These are phyloP conservation scores for Dendrothele bispora DNA, from an alignment of 768 basidiomycete genomes.

Conservation along the genomic window DNA sequence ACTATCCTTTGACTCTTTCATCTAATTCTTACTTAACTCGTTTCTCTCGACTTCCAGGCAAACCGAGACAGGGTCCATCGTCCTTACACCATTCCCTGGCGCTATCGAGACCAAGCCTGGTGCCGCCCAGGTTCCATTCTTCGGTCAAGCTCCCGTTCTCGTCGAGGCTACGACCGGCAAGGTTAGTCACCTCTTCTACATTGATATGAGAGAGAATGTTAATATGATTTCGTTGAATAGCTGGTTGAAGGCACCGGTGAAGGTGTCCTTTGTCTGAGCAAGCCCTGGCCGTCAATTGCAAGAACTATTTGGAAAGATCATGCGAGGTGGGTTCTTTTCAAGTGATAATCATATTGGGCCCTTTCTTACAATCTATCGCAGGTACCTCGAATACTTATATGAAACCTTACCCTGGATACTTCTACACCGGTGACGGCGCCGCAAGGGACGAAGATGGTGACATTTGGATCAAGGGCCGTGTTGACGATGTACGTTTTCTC, in stretches of 20 bases:
- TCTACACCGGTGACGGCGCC: slow-evolving; percentile 98
- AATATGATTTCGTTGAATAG: not conserved
- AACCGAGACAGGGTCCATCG: slow-evolving; percentile 97
- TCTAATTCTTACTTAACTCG: too few relatives aligned
- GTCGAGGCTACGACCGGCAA: slow-evolving; percentile 82
- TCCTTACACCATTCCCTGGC: slow-evolving; percentile 94
- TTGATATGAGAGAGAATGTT: not conserved
- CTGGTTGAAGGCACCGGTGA: slow-evolving; percentile 81
- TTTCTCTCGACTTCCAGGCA: too few relatives aligned
- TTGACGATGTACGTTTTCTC: slow-evolving; percentile 67
- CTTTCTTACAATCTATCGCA: not conserved
- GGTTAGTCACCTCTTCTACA: slow-evolving; percentile 29
- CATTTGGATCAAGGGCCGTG: slow-evolving; percentile 97
- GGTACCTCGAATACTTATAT: slow-evolving; percentile 49
- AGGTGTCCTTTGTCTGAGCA: slow-evolving; percentile 84
- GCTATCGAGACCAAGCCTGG: slow-evolving; percentile 96
- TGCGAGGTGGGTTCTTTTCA: slow-evolving; percentile 70
- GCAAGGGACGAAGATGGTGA: slow-evolving; percentile 94
- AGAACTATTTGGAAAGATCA: slow-evolving; percentile 92
- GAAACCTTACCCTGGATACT: slow-evolving; percentile 84
- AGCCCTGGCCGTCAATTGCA: slow-evolving; percentile 95
- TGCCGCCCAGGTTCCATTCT: slow-evolving; percentile 96
- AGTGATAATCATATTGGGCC: too few relatives aligned
- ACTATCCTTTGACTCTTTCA: too few relatives aligned
- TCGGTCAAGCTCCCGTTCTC: slow-evolving; percentile 87